Evolutionary conservation across 257 asterid species (phyloP).

Genomic region (Capsicum chinense): DNA sequence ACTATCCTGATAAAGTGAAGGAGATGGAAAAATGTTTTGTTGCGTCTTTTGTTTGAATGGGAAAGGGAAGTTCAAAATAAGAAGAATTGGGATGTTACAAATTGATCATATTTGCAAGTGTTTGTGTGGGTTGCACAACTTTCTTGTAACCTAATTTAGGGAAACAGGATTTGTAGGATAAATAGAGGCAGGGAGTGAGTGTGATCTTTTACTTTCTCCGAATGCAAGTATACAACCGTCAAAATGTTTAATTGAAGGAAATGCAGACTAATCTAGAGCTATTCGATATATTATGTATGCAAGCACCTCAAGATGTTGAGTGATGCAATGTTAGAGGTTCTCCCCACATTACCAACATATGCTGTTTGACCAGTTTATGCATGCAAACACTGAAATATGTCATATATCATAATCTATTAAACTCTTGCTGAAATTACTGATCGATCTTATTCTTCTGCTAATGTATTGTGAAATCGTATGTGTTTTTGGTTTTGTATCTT

Average conservation of each 20-base stretch:
- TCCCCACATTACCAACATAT: background rate
- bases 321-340: background rate
- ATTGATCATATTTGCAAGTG: background rate
- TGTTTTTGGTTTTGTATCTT: conserved; percentile 24
- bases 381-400: background rate
- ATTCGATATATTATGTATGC: background rate
- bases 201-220: background rate
- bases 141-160: background rate
- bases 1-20: background rate
- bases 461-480: background rate
- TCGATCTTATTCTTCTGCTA: conserved; percentile 1
- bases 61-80: background rate
- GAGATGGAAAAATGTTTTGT: background rate
- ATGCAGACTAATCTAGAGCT: conserved; percentile 2
- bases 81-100: conserved; percentile 10
- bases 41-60: background rate
- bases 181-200: background rate
- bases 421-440: background rate
- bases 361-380: background rate
- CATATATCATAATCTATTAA: background rate
- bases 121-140: conserved; percentile 3
- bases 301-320: conserved; percentile 17
- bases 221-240: background rate
- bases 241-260: background rate
- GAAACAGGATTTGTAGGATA: conserved; percentile 11